Base-by-base conservation (phyloP, 2,329 filamentous ascomycete species). In the Botrytis porri region DNA sequence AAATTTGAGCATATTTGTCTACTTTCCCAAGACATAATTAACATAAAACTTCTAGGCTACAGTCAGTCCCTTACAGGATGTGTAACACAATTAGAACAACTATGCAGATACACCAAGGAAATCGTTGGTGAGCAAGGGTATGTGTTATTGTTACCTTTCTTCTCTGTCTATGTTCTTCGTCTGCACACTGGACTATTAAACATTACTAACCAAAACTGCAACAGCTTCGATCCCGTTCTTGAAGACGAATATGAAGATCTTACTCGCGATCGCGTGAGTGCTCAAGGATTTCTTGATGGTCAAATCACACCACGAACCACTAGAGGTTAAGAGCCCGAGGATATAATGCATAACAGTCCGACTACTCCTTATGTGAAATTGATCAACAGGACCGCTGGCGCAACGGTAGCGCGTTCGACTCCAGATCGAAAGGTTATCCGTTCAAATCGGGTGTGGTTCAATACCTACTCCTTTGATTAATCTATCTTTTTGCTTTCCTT, bases 31-130 rank as follows among this genome's bases (percentile, higher is more conserved):
- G 20, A 41, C 22, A 5, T 9, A 29, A 20, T 7, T 71, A 41
- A 66, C n/a, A 66, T 3, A 20, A n/a, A 35, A 1, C 7, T n/a
- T 65, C 9, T 67, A 72, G 70, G 84, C 2, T 87, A 87, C 77
- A 85, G 85, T 73, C 84, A 87, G 76, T 86, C 85, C 74, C 80
- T 87, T 64, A 87, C 86, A 10, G 85, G 85, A 5, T 88, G 76
- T 75, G 88, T 79, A 84, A 83, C 85, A 67, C 85, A 89, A 75
- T 78, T 89, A 3, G 85, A 87, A 76, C 83, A 86, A 73, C 79
- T 90, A 64, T 85, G 88, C 77, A 85, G 82, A 74, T 88, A 85
- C 73, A 88, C 86, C 3, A 89, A 88, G 79, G 83, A 85, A 64
- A 87, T 89, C 75, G 85, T 87, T 48, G 88, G 88, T 22, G 87